Percentiles rank a stretch among this genome's conserved stretches.
These are phyloP conservation scores for Lactarius hengduanensis DNA, from an alignment of 768 basidiomycete species.

Conservation along the genomic window DNA sequence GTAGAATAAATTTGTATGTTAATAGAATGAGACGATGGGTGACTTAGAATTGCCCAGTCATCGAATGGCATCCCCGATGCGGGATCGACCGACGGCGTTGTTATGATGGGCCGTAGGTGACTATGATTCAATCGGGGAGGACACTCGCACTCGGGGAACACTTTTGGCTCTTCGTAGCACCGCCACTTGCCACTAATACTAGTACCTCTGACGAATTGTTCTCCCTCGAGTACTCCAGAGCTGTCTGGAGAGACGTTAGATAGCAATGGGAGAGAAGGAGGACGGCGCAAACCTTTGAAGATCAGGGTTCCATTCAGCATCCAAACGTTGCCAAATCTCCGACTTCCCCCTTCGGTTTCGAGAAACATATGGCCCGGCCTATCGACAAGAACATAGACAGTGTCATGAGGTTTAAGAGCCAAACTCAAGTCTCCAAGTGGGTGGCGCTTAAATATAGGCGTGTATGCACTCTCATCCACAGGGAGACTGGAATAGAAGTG, in stretches of 20 bases:
- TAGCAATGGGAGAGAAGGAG: background rate
- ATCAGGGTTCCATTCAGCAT: background rate
- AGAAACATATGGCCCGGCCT: conserved; percentile 9
- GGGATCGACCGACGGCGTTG: background rate
- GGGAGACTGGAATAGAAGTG: conserved; percentile 17
- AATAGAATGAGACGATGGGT: too few species aligned
- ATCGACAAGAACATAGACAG: conserved; percentile 9
- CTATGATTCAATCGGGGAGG: background rate
- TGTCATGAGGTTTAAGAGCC: background rate
- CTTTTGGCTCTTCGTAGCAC: background rate
- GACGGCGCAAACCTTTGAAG: conserved; percentile 6
- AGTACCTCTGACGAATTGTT: background rate
- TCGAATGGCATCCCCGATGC: background rate
- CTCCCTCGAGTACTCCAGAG: conserved; percentile 11
- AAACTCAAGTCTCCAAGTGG: background rate
- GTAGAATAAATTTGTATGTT: background rate
- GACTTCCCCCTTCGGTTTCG: background rate
- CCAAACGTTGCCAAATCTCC: conserved; percentile 12
- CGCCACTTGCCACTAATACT: background rate
- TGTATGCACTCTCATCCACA: background rate
- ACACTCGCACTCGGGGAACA: background rate
- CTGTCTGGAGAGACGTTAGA: conserved; percentile 5
- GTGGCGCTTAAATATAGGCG: background rate
- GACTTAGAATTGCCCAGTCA: conserved; percentile 2
- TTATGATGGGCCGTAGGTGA: background rate